Evolutionary conservation across 441 rosid genomes (phyloP).

Genomic region (Flueggea neowawraea): DNA sequence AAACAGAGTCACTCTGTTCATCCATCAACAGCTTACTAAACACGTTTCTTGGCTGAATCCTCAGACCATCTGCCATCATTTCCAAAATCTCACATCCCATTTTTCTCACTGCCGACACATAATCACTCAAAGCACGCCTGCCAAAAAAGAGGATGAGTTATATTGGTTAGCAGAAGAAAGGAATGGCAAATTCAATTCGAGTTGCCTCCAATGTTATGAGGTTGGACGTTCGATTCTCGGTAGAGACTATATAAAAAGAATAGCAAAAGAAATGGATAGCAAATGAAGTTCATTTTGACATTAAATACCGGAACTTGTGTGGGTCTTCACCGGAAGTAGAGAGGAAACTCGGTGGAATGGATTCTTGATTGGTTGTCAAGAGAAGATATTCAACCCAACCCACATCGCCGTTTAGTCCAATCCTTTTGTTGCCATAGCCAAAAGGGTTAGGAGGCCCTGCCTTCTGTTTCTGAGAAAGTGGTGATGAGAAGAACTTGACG

Average conservation of each 20-base stretch:
- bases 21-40: conserved; percentile 56
- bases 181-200: no score
- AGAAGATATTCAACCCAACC: conserved; percentile 59
- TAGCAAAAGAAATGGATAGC: no score
- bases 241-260: no score
- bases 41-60: conserved; percentile 34
- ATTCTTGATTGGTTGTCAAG: conserved; percentile 33
- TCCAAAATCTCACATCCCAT: conserved; percentile 59
- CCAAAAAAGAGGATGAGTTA: not conserved
- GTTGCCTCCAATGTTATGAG: no score
- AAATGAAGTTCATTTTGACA: no score
- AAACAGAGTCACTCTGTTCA: conserved; percentile 56
- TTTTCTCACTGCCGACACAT: conserved; percentile 38
- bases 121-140: conserved; percentile 50
- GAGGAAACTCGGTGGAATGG: conserved; percentile 12
- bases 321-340: conserved; percentile 21
- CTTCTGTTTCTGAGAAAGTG: conserved; percentile 40
- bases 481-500: conserved; percentile 47
- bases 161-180: no score
- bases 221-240: no score
- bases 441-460: conserved; percentile 41
- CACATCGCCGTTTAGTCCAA: conserved; percentile 58
- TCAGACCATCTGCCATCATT: conserved; percentile 54
- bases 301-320: conserved; percentile 33
- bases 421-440: conserved; percentile 57